Base-by-base conservation (phyloP, 108 stramenopile genomes). In the Cylindrotheca closterium region DNA sequence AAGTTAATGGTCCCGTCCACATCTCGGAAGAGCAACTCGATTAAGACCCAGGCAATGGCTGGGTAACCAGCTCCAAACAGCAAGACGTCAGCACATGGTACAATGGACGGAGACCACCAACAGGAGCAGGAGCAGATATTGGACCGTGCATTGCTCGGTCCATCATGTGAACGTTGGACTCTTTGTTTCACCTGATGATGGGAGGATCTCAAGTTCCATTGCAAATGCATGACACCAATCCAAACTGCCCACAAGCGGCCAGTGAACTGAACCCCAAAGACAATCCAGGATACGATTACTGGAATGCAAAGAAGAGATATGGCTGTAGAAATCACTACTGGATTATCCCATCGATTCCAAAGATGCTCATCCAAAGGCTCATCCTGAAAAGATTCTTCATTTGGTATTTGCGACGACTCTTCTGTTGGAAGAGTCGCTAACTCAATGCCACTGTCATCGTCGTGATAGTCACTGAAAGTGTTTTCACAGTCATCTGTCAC, bases 221-320 rank as follows among this genome's bases (percentile, higher is more conserved):
- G 71, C 24, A 67, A 27, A 25, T 61, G 73, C 55, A 74, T 33
- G 1, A 55, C 54, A 34, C 67, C 55, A 1, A 67, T 46, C 66
- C 65, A 74, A 30, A 67, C 27, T 5, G 51, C 26, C 73, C 73
- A 74, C 29, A 59, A 57, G n/a, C 65, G 51, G 3, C 73, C 73
- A 4, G 42, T 47, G 22, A 67, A 67, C 25, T 55, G 37, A 42
- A 50, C 67, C 24, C 46, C 66, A 56, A 65, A 65, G 46, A 18
- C 23, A 26, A 60, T 67, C 66, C 66, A 67, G 18, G 47, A 25
- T 1, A 56, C 1, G 28, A 74, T 48, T 1, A 64, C 33, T 2
- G 73, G 73, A 33, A 64, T 1, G 37, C 10, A 42, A 15, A 7
- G 10, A 10, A 42, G 37, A 10, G 37, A 10, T 15, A 42, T 10